Conservation (phyloP, 1,284 basidiomycete genomes). For the Mrakiaceae sp. region DNA sequence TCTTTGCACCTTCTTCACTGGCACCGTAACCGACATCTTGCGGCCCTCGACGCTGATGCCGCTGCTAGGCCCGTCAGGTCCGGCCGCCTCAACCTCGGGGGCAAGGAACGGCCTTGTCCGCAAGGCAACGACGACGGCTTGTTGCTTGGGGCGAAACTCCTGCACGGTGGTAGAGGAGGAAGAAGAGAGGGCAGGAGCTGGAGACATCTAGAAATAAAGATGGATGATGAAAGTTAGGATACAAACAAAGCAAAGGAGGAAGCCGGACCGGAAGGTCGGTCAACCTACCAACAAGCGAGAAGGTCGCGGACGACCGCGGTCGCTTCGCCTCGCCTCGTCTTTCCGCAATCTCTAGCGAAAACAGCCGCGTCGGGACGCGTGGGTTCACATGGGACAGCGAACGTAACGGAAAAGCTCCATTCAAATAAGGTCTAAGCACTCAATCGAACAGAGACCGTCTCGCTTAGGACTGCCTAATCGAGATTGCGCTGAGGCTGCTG, state of each 20-base stretch:
- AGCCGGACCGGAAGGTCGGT: not conserved
- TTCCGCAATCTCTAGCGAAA: too few species aligned
- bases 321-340: too few species aligned
- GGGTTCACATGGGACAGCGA: too few species aligned
- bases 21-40: conserved; percentile 1
- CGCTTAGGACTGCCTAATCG: too few species aligned
- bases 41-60: not conserved
- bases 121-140: not conserved
- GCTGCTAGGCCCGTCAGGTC: not conserved
- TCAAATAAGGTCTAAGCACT: too few species aligned
- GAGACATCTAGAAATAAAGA: not conserved
- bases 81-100: not conserved
- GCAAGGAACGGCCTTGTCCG: conserved; percentile 4
- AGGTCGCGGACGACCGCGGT: too few species aligned
- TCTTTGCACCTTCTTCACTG: conserved; percentile 5
- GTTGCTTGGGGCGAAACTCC: conserved; percentile 18
- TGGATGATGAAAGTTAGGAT: not conserved
- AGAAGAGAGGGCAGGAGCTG: not conserved
- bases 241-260: not conserved
- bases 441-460: too few species aligned
- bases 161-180: conserved; percentile 22
- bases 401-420: too few species aligned
- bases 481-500: not conserved
- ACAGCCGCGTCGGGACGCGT: too few species aligned
- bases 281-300: too few species aligned